Evolutionary conservation across 805 yeast species (phyloP), one percentile per base, ranked within the genome.

Genomic region (Jamesozyma rosinii): DNA sequence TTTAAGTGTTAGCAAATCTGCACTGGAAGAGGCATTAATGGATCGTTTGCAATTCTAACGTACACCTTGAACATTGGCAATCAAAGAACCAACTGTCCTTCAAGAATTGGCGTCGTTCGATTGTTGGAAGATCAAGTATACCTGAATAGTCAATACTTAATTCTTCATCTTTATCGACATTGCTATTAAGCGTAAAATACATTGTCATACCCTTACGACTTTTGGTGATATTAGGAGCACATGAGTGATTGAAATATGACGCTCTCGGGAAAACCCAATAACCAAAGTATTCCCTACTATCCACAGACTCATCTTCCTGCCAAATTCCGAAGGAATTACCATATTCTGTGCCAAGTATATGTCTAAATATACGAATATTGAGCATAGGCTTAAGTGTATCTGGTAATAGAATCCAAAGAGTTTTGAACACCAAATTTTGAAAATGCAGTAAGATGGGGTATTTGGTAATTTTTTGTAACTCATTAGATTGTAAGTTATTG

Each of bases 321-420:
- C 85, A 78, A 19, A 79, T 76, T 1, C 86, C 86, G 58, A 80
- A 80, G 0, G 85, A 80, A 53, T 80, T 80, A 14, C 82, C 80
- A 40, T 77, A 72, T 49, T 79, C 81, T 33, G 71, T 63, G 2
- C 85, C 86, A 39, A 76, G 62, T 2, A 76, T 69, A 14, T 63
- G 59, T 37, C 83, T 63, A 15, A 79, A 58, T 4, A 47, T 47
- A 2, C 58, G 58, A 1, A 72, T 57, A 3, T 70, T 67, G 13
- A 79, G 54, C 14, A 54, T 48, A 1, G 55, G 58, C 31, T 65
- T 68, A 24, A 70, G 50, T 17, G 48, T 47, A 1, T 54, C 52
- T 0, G 74, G 72, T 11, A 72, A 53, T 6, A 69, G 52, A 3
- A 71, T 48, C 40, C 58, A 65, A 30, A 78, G 54, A 49, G 75